These are phyloP conservation scores for Rhodosporidiobolus sp. DNA, from an alignment of 768 basidiomycete species.

Conservation along the genomic window DNA sequence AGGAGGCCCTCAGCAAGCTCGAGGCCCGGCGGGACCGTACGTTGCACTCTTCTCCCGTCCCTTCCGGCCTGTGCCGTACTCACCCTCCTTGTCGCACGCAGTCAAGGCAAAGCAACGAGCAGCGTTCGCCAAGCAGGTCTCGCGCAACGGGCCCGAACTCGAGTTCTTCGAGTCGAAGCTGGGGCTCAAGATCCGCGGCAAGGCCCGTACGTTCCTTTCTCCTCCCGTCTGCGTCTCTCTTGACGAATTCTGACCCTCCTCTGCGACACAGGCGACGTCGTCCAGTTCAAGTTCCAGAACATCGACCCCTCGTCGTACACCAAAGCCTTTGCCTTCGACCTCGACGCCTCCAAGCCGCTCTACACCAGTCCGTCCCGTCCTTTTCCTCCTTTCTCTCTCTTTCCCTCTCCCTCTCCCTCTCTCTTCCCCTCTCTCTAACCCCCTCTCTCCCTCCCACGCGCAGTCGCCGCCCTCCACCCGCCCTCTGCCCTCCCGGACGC, in stretches of 20 bases:
- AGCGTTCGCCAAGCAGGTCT: constrained; percentile 15
- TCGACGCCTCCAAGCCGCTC: constrained; percentile 26
- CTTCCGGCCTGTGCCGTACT: neutral
- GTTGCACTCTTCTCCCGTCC: neutral
- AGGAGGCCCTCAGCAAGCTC: constrained; percentile 19
- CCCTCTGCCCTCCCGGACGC: constrained; percentile 16
- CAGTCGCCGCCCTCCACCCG: constrained; percentile 21
- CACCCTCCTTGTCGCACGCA: neutral
- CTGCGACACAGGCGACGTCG: constrained; percentile 15
- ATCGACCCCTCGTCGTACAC: constrained; percentile 28
- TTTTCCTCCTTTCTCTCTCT: too few relatives aligned
- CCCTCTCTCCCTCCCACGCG: neutral
- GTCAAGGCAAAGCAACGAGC: constrained; percentile 28
- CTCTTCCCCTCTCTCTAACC: neutral
- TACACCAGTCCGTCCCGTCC: constrained; percentile 13
- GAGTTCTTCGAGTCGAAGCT: constrained; percentile 35
- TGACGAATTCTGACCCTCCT: neutral
- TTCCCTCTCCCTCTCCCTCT: neutral
- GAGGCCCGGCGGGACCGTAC: constrained; percentile 15
- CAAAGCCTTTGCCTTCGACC: constrained; percentile 33
- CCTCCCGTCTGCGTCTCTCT: neutral
- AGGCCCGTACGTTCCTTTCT: constrained; percentile 8
- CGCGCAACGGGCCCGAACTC: constrained; percentile 28
- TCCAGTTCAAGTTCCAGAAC: constrained; percentile 36
- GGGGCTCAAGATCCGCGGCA: constrained; percentile 33